Base-by-base conservation (phyloP, 768 basidiomycete genomes). In the Mycena indigotica region DNA sequence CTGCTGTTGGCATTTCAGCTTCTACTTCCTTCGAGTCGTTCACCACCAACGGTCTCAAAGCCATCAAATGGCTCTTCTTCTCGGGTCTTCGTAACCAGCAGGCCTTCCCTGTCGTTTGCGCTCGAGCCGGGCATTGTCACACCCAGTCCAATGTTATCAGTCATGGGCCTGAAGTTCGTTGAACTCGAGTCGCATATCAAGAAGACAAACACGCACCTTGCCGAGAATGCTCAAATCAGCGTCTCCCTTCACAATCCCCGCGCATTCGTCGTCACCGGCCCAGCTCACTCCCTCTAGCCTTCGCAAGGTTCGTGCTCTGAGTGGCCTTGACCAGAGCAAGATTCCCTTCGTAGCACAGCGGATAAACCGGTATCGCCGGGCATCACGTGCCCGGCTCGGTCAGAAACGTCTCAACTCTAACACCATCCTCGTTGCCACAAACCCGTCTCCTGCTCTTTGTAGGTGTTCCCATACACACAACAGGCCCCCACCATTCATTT, bases 381-480 rank as follows among this genome's bases (percentile, higher is more conserved):
- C 89, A 86, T 71, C 74, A 97, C 46, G 72, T 89, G 35, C 71
- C 82, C 84, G 97, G 46, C 92, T 93, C 13, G 95, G 94, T 3
- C 97, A 99, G 81, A 99, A 98, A 75, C 97, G 97, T 1, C 95
- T 89, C 5, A 96, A 96, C 0, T 99, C 98, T 80, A 97, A 98
- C 65, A 95, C 96, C 3, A 87, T 99, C 28, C 84, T 98, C 51
- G 95, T 98, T 70, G 86, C 88, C 21, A 86, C 75, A 95, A 70
- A 95, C 98, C 51, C 98, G 97, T 97, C 98, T 99, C 80, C 98
- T 98, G 84, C 72, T 98, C 96, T 5, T 84, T 98, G 10, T 98
- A 96, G 95, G 91, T n/a, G n/a, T n/a, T n/a, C n/a, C n/a, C n/a
- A n/a, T n/a, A n/a, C n/a, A n/a, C n/a, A n/a, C n/a, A n/a, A n/a